phyloP scores from a whole-genome alignment of 768 basidiomycete genomes.

The Peribolospora kevripleyi region DNA sequence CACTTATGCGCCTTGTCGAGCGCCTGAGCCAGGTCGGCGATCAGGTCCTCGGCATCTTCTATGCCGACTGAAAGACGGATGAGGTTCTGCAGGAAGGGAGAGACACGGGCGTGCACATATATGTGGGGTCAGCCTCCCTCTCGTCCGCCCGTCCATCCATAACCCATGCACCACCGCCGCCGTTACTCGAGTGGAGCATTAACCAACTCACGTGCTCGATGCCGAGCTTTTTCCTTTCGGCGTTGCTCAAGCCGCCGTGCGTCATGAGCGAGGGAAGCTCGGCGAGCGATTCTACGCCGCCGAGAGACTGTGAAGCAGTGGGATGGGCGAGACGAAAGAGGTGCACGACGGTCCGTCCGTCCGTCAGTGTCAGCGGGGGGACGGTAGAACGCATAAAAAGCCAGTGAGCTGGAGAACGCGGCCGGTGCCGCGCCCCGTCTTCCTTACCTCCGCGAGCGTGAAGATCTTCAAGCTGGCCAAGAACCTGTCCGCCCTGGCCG shows the following conservation, averaged over 20 bases:
- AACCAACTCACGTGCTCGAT: slow-evolving; percentile 37
- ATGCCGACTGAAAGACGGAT: slow-evolving; percentile 65
- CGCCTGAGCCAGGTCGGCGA: slow-evolving; percentile 44
- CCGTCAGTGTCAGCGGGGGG: too few relatives aligned
- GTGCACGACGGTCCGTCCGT: too few relatives aligned
- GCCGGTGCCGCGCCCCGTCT: too few relatives aligned
- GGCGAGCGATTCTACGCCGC: slow-evolving; percentile 75
- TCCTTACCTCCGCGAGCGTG: slow-evolving; percentile 41
- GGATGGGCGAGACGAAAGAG: too few relatives aligned
- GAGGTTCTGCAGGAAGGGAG: slow-evolving; percentile 18
- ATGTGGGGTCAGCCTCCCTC: too few relatives aligned
- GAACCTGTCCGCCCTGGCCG: slow-evolving; percentile 23
- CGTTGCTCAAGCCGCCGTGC: slow-evolving; percentile 36
- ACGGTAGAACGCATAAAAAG: too few relatives aligned
- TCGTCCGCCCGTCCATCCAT: too few relatives aligned
- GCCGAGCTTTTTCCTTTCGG: slow-evolving; percentile 40
- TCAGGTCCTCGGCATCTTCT: slow-evolving; percentile 63
- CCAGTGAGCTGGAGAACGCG: too few relatives aligned
- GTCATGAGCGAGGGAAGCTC: slow-evolving; percentile 27
- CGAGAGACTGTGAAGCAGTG: slow-evolving; percentile 27
- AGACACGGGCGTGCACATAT: too few relatives aligned
- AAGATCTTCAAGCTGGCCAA: slow-evolving; percentile 41
- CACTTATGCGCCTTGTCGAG: slow-evolving; percentile 24
- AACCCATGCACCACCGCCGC: too few relatives aligned
- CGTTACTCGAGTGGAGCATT: background rate